Percentiles rank a stretch among this genome's conserved stretches.
Evolutionary conservation across 306 rosid species (phyloP).

Genomic region (Quercus mongolica): DNA sequence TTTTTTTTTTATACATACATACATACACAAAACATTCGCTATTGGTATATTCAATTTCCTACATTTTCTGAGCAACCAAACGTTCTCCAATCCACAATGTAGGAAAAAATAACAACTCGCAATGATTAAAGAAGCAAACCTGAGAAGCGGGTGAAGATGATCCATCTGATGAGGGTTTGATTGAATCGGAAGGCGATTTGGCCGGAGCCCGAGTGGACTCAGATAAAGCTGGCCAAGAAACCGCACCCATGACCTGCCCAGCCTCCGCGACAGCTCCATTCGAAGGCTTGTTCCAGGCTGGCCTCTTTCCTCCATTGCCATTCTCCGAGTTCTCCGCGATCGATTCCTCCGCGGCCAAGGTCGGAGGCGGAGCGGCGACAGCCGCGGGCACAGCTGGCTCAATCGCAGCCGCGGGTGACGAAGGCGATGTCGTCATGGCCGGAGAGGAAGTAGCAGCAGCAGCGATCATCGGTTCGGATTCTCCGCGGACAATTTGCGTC

Average conservation of each 20-base stretch:
- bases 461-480: constrained; percentile 40
- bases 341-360: constrained; percentile 29
- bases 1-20: too few species aligned
- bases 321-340: constrained; percentile 38
- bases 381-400: constrained; percentile 21
- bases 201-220: constrained; percentile 49
- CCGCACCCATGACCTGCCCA: constrained; percentile 66
- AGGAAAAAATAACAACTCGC: too few species aligned
- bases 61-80: too few species aligned
- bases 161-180: constrained; percentile 55
- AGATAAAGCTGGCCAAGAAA: constrained; percentile 68
- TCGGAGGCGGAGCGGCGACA: too few species aligned
- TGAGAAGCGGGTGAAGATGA: constrained; percentile 41
- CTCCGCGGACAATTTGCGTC: constrained; percentile 59
- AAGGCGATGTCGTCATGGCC: not conserved
- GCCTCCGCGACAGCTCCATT: constrained; percentile 47
- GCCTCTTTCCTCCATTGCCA: constrained; percentile 52
- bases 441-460: constrained; percentile 31
- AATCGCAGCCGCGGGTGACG: constrained; percentile 17
- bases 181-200: constrained; percentile 51
- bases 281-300: constrained; percentile 70
- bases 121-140: constrained; percentile 41
- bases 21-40: too few species aligned
- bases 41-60: too few species aligned
- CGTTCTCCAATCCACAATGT: too few species aligned